phyloP scores from a whole-genome alignment of 805 yeast genomes.

The Hanseniaspora thailandica region DNA sequence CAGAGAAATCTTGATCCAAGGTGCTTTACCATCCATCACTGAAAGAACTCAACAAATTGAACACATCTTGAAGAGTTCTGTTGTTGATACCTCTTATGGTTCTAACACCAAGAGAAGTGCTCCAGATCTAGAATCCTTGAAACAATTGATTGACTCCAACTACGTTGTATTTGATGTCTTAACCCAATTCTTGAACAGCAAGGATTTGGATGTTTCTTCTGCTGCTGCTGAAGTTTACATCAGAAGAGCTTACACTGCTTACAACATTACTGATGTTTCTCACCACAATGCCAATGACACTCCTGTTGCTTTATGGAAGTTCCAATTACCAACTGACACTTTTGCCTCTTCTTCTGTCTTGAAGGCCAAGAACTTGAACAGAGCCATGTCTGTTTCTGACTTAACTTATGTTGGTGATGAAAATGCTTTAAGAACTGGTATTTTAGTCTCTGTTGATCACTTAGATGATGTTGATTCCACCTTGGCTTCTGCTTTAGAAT shows the following conservation, averaged over 20 bases:
- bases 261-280: constrained; percentile 65
- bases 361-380: constrained; percentile 44
- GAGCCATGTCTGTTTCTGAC: constrained; percentile 90
- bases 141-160: constrained; percentile 90
- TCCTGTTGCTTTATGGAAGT: constrained; percentile 78
- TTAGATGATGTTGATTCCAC: constrained; percentile 84
- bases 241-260: constrained; percentile 94
- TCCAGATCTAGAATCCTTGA: constrained; percentile 69
- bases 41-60: constrained; percentile 96
- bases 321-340: constrained; percentile 75
- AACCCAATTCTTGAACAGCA: constrained; percentile 73
- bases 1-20: constrained; percentile 89
- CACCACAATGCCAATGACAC: constrained; percentile 44
- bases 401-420: constrained; percentile 74
- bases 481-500: constrained; percentile 61
- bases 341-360: constrained; percentile 56
- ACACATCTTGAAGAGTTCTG: constrained; percentile 85
- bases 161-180: constrained; percentile 93
- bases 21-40: constrained; percentile 88
- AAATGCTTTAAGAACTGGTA: constrained; percentile 72
- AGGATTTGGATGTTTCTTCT: constrained; percentile 78
- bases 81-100: constrained; percentile 80
- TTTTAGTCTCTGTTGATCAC: constrained; percentile 66
- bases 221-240: constrained; percentile 97
- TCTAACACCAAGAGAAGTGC: constrained; percentile 65